A percentile compares a stretch with the other conserved stretches of the same genome.
Evolutionary conservation across 73 alveolate genomes (phyloP).

Genomic region (Paramecium tetraurelia): DNA sequence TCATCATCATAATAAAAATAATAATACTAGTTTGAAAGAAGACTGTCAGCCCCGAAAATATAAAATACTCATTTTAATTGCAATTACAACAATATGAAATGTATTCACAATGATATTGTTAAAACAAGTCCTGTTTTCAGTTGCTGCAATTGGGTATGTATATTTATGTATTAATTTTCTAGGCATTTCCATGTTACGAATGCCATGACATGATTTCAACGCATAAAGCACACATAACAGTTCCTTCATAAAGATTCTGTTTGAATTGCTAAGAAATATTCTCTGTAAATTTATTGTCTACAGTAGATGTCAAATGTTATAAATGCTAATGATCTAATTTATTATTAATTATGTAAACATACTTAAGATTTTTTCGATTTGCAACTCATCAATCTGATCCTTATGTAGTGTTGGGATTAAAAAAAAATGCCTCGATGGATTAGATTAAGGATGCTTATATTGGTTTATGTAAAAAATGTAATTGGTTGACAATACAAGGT

Average conservation of each 20-base stretch:
- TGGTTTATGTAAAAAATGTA: neutral
- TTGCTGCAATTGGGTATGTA: neutral
- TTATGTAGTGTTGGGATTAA: neutral
- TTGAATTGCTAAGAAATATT: neutral
- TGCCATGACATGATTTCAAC: neutral
- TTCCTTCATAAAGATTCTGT: neutral
- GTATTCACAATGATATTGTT: neutral
- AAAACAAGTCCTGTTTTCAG: neutral
- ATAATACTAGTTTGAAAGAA: neutral
- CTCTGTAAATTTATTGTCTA: neutral
- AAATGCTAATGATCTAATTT: neutral
- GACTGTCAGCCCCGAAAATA: neutral
- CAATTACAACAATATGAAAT: neutral
- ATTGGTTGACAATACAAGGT: neutral
- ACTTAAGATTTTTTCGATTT: conserved; percentile 10
- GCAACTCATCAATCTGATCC: neutral
- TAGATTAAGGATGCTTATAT: neutral
- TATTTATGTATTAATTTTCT: neutral
- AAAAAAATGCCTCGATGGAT: neutral
- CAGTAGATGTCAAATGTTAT: conserved; percentile 28
- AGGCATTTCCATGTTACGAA: conserved; percentile 33
- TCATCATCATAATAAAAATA: neutral
- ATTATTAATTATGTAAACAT: neutral
- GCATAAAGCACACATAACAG: conserved; percentile 26
- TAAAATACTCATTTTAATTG: neutral